These are phyloP conservation scores for Paecilomyces dactylethromorphus DNA, from an alignment of 2,329 filamentous ascomycete species.

Conservation along the genomic window DNA sequence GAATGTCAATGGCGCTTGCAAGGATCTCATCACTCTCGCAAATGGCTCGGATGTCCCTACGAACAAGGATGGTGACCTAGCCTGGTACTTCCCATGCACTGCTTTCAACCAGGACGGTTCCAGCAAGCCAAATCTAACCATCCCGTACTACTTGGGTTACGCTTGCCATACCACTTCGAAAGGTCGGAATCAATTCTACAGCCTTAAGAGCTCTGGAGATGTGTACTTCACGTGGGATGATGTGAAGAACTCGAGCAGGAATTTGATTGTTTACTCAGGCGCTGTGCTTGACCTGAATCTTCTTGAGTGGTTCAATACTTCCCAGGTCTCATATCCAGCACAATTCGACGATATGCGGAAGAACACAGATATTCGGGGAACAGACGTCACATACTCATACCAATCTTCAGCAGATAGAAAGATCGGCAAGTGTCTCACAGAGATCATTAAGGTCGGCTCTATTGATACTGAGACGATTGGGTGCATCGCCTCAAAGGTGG, in stretches of 20 bases:
- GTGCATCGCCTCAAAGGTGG: slow-evolving; percentile 95
- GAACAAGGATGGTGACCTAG: slow-evolving; percentile 65
- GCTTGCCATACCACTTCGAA: slow-evolving; percentile 72
- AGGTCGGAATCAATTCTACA: slow-evolving; percentile 70
- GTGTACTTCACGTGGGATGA: slow-evolving; percentile 97
- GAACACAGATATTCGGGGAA: slow-evolving; percentile 65
- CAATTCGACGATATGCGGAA: slow-evolving; percentile 75
- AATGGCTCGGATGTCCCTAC: slow-evolving; percentile 71
- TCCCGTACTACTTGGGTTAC: slow-evolving; percentile 74
- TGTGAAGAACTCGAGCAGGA: slow-evolving; percentile 78
- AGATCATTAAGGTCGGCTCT: slow-evolving; percentile 92
- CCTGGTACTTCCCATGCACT: slow-evolving; percentile 95
- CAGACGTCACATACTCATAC: slow-evolving; percentile 84
- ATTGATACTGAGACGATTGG: slow-evolving; percentile 95
- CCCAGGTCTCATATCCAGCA: slow-evolving; percentile 67
- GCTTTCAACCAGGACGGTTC: slow-evolving; percentile 93
- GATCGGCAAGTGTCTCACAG: slow-evolving; percentile 77
- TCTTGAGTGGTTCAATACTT: slow-evolving; percentile 80
- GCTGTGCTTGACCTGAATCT: slow-evolving; percentile 87
- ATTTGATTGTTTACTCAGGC: slow-evolving; percentile 89
- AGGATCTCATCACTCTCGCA: slow-evolving; percentile 72
- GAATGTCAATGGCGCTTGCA: slow-evolving; percentile 96
- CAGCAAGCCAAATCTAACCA: slow-evolving; percentile 64
- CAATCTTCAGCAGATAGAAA: slow-evolving; percentile 72
- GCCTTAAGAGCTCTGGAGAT: slow-evolving; percentile 64